Base-by-base conservation (phyloP, 257 asterid genomes). In the Verbena officinalis region DNA sequence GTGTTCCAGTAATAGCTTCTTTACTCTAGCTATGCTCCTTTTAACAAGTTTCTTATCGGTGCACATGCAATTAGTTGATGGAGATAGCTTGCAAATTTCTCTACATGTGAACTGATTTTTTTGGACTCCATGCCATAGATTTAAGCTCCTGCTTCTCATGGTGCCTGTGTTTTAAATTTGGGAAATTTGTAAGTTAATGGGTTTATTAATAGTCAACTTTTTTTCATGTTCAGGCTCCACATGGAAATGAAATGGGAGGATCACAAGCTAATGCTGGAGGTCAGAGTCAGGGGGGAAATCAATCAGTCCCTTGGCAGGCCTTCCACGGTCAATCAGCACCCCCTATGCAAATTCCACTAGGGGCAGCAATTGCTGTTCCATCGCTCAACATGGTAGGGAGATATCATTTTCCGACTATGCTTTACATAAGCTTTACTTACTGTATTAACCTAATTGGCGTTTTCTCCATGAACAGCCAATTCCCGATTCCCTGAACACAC, bases 401-500 rank as follows among this genome's bases (percentile, higher is more conserved):
- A 22, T 24, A 19, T n/a, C 33, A 17, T 23, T 59, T 53, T 3
- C 42, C 16, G 14, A 27, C 59, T 39, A 36, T 58, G 9, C 48
- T 31, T 67, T 36, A 21, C 22, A 55, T 38, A 58, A 44, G 51
- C 19, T 53, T 34, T 40, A 19, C 58, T 52, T 49, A 21, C 17
- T 56, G 39, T 24, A 17, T 39, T 61, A 13, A 10, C 24, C 56
- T 83, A 48, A 81, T 67, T 64, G 42, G 40, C 53, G 30, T 23
- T 66, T 38, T 67, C 64, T 13, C 43, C 73, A 5, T 72, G 19
- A 66, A 57, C 79, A 94, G 99, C 96, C 97, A 23, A 83, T 94
- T 77, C 95, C 93, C 24, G 92, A 94, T 76, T 90, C 99, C n/a
- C 60, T 94, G 79, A 79, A 73, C 86, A 94, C 99, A 3, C 87